phyloP scores from a whole-genome alignment of 768 basidiomycete species.

The Pholiota conissans region DNA sequence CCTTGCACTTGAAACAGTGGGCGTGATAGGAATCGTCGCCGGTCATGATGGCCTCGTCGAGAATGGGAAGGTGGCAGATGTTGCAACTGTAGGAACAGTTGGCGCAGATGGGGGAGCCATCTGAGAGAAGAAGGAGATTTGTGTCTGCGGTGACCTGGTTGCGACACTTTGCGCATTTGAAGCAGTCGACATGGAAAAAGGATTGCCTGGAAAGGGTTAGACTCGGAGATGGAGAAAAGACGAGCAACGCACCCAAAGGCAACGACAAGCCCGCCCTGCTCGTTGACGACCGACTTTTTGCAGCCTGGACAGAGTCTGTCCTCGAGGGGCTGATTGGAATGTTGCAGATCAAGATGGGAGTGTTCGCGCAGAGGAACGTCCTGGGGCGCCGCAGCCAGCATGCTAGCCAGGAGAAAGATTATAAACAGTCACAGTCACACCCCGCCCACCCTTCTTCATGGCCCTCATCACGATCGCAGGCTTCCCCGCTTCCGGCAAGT shows the following conservation, averaged over 20 bases:
- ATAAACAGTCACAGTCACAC: slow-evolving; percentile 15
- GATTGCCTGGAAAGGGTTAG: slow-evolving; percentile 61
- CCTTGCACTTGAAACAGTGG: slow-evolving; percentile 97
- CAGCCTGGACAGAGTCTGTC: slow-evolving; percentile 81
- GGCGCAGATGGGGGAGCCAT: slow-evolving; percentile 95
- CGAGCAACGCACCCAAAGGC: slow-evolving; percentile 81
- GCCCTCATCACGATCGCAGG: slow-evolving; percentile 91
- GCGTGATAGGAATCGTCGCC: slow-evolving; percentile 99
- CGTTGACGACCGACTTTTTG: slow-evolving; percentile 76
- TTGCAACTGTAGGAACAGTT: slow-evolving; percentile 96
- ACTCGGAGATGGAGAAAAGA: slow-evolving; percentile 3
- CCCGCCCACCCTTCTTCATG: slow-evolving; percentile 49
- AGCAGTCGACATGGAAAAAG: slow-evolving; percentile 93
- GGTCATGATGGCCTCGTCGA: slow-evolving; percentile 99
- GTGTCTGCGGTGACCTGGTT: slow-evolving; percentile 95
- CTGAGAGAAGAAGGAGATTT: slow-evolving; percentile 93
- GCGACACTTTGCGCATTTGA: slow-evolving; percentile 95
- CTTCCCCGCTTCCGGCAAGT: slow-evolving; percentile 87
- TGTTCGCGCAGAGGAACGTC: slow-evolving; percentile 35
- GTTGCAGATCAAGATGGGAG: slow-evolving; percentile 34
- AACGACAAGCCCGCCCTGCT: slow-evolving; percentile 86
- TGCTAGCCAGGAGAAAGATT: slow-evolving; percentile 13
- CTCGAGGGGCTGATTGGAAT: slow-evolving; percentile 32
- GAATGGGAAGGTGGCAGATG: slow-evolving; percentile 90
- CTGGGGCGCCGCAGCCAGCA: slow-evolving; percentile 26